These are phyloP conservation scores for Ophiocordyceps polyrhachis-furcata DNA, from an alignment of 2,329 filamentous ascomycete genomes.

Conservation along the genomic window DNA sequence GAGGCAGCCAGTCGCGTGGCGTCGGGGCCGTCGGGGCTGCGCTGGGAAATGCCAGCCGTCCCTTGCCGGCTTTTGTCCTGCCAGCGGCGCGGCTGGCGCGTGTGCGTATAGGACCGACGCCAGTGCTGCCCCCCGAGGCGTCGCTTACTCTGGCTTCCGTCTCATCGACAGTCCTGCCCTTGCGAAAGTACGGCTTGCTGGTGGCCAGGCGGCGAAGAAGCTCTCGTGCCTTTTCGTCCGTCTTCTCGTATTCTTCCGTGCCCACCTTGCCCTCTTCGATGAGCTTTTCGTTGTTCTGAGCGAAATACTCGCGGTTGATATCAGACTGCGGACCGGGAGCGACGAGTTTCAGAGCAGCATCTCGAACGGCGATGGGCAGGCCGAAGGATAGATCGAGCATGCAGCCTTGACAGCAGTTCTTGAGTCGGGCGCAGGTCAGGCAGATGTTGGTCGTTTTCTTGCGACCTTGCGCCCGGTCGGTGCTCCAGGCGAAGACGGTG, in stretches of 20 bases:
- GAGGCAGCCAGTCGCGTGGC: conserved; percentile 72
- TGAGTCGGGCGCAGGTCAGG: conserved; percentile 85
- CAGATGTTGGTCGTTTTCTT: conserved; percentile 93
- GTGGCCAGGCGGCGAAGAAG: conserved; percentile 67
- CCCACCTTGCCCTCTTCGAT: conserved; percentile 80
- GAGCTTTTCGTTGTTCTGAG: conserved; percentile 89
- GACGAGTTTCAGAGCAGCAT: conserved; percentile 95
- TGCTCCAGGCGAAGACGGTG: conserved; percentile 88
- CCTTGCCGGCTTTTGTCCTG: conserved; percentile 22
- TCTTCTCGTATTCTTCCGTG: conserved; percentile 85
- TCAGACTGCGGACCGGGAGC: conserved; percentile 81
- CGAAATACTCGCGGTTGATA: conserved; percentile 94
- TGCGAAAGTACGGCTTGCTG: conserved; percentile 90
- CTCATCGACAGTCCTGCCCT: conserved; percentile 58
- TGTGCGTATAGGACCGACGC: conserved; percentile 57
- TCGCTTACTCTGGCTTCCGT: conserved; percentile 16
- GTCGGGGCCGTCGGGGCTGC: conserved; percentile 60
- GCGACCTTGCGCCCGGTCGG: conserved; percentile 68
- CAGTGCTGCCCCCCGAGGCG: conserved; percentile 24
- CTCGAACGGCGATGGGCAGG: conserved; percentile 80
- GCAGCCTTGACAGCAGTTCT: conserved; percentile 98
- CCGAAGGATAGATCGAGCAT: conserved; percentile 97
- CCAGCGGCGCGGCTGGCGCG: conserved; percentile 41
- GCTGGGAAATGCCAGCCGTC: conserved; percentile 44
- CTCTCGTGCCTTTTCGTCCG: conserved; percentile 89